These are phyloP conservation scores for Neopestalotiopsis rosae DNA, from an alignment of 2,329 filamentous ascomycete genomes.

Conservation along the genomic window DNA sequence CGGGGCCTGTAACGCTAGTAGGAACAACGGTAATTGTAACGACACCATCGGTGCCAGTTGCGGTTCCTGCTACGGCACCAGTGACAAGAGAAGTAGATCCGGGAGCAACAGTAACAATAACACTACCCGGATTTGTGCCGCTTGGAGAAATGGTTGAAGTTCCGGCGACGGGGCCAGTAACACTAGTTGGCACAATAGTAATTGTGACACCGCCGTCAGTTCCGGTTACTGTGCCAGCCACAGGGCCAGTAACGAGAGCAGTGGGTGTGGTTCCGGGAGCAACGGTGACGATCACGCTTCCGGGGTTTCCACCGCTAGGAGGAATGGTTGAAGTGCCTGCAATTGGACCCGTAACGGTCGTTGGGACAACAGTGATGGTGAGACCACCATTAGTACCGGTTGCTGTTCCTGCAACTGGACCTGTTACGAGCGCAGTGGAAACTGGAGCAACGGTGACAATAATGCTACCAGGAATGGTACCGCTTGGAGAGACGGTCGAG, in stretches of 20 bases:
- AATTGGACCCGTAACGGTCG: too few species aligned
- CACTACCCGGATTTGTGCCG: not conserved
- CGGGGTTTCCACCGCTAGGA: too few species aligned
- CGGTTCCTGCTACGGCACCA: too few species aligned
- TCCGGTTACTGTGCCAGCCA: not conserved
- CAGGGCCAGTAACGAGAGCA: not conserved
- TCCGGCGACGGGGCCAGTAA: not conserved
- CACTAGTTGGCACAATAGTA: not conserved
- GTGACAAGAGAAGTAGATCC: too few species aligned
- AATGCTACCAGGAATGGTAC: not conserved
- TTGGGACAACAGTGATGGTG: too few species aligned
- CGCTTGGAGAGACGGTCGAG: not conserved
- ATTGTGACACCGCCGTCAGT: not conserved
- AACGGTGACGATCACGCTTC: too few species aligned
- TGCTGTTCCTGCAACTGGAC: not conserved
- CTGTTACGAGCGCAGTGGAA: too few species aligned
- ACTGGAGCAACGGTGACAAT: not conserved
- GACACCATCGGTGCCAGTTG: too few species aligned
- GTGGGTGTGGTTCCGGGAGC: not conserved
- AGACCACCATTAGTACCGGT: not conserved
- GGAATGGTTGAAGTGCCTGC: too few species aligned
- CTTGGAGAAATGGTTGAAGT: not conserved
- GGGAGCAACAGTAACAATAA: too few species aligned
- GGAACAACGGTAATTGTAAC: not conserved
- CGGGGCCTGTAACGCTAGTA: not conserved